These are phyloP conservation scores for Penicillium coprophilum DNA, from an alignment of 495 filamentous ascomycete species.

Conservation along the genomic window DNA sequence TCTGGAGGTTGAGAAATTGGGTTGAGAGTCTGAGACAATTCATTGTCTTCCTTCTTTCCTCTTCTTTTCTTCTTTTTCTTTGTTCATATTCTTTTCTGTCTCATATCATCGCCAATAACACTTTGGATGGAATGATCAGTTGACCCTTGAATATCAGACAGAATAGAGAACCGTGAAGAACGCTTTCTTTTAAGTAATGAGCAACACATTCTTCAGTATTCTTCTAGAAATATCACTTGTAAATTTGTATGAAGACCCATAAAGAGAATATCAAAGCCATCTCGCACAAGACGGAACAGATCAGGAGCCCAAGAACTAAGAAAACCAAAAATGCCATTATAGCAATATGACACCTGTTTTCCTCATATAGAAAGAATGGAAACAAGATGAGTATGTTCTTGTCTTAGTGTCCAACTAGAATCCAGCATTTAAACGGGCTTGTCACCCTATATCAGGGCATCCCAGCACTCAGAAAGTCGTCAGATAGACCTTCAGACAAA, in stretches of 20 bases:
- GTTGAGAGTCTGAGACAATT: conserved; percentile 4
- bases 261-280: not conserved
- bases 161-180: not conserved
- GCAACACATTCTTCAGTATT: not conserved
- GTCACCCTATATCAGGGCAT: not conserved
- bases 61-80: not conserved
- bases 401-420: not conserved
- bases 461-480: not conserved
- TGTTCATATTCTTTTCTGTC: not conserved
- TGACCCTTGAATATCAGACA: not conserved
- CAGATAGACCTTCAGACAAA: not conserved
- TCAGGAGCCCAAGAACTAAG: not conserved
- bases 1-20: conserved; percentile 44
- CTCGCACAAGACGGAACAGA: conserved; percentile 1
- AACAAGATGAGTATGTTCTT: not conserved
- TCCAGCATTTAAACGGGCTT: not conserved
- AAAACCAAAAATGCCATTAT: conserved; percentile 2
- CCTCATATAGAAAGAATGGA: not conserved
- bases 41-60: conserved; percentile 4
- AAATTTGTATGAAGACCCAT: not conserved
- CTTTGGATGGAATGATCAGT: not conserved
- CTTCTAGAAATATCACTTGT: not conserved
- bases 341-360: conserved; percentile 1
- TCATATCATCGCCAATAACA: not conserved
- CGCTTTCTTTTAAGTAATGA: not conserved